Percentiles rank a stretch among this genome's conserved stretches.
These are phyloP conservation scores for Hypoxylon lienhwacheense DNA, from an alignment of 495 filamentous ascomycete genomes.

Conservation along the genomic window DNA sequence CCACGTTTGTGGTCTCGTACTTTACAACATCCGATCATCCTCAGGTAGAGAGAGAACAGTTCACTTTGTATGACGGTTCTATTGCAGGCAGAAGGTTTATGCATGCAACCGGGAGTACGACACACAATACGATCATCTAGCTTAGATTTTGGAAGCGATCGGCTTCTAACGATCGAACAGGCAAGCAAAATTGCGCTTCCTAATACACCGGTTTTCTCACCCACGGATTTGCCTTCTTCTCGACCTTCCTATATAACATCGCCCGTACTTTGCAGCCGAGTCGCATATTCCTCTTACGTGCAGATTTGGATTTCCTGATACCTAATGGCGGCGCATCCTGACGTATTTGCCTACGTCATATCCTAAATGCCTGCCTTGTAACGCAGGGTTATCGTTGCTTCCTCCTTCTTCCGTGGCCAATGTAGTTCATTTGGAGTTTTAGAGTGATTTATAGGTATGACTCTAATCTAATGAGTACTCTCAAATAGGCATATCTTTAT, in stretches of 20 bases:
- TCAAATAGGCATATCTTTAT: no score
- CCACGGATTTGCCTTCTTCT: slow-evolving; percentile 4
- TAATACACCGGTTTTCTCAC: slow-evolving; percentile 29
- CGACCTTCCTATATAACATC: background rate
- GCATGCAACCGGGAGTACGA: slow-evolving; percentile 21
- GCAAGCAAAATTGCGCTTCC: slow-evolving; percentile 27
- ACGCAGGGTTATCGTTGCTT: slow-evolving; percentile 18
- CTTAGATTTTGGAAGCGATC: slow-evolving; percentile 16
- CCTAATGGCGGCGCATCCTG: slow-evolving; percentile 23
- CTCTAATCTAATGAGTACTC: slow-evolving; percentile 8
- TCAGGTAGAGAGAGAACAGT: slow-evolving; percentile 32
- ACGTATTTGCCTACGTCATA: slow-evolving; percentile 34
- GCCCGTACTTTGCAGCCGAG: slow-evolving; percentile 1
- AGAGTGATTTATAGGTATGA: slow-evolving; percentile 14
- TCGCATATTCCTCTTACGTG: slow-evolving; percentile 1
- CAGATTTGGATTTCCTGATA: slow-evolving; percentile 8
- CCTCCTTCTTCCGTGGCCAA: slow-evolving; percentile 13
- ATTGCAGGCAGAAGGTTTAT: slow-evolving; percentile 19
- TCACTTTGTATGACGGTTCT: slow-evolving; percentile 32
- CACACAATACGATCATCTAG: slow-evolving; percentile 23
- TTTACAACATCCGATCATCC: slow-evolving; percentile 24
- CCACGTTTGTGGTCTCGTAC: slow-evolving; percentile 29
- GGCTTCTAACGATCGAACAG: slow-evolving; percentile 22
- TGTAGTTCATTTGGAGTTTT: slow-evolving; percentile 21
- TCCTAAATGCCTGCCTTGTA: slow-evolving; percentile 9